Conservation (phyloP, 1,139 yeast genomes). For the Blastobotrys persicus region DNA sequence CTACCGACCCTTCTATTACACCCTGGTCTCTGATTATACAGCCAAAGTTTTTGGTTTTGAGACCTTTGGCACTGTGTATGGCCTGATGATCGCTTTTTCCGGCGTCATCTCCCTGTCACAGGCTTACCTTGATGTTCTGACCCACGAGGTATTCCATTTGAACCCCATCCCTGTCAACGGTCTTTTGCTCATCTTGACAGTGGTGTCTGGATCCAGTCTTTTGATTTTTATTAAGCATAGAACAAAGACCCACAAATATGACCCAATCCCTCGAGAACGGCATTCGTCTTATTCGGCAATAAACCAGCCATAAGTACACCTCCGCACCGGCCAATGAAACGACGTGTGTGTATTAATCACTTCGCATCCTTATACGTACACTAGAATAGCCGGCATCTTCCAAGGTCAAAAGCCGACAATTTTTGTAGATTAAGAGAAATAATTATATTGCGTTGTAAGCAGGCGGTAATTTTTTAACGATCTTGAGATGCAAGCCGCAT, state of each 20-base stretch:
- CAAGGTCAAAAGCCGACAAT: too few species aligned
- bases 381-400: too few species aligned
- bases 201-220: not conserved
- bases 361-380: too few species aligned
- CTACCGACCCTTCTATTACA: conserved; percentile 87
- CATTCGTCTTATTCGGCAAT: not conserved
- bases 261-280: not conserved
- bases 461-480: too few species aligned
- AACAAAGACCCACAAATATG: not conserved
- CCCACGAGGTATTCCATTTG: conserved; percentile 64
- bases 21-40: conserved; percentile 85
- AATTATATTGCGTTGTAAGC: too few species aligned
- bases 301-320: not conserved
- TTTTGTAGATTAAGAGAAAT: too few species aligned
- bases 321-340: too few species aligned
- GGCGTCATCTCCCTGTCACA: conserved; percentile 76
- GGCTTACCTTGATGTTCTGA: conserved; percentile 56
- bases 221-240: not conserved
- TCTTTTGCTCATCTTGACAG: conserved; percentile 52
- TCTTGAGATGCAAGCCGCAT: too few species aligned
- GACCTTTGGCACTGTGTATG: conserved; percentile 91
- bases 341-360: too few species aligned
- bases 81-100: conserved; percentile 74
- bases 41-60: conserved; percentile 92
- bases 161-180: conserved; percentile 78